A percentile compares a stretch with the other conserved stretches of the same genome.
phyloP scores from a whole-genome alignment of 2,329 filamentous ascomycete species.

The Ophiostoma quercus region DNA sequence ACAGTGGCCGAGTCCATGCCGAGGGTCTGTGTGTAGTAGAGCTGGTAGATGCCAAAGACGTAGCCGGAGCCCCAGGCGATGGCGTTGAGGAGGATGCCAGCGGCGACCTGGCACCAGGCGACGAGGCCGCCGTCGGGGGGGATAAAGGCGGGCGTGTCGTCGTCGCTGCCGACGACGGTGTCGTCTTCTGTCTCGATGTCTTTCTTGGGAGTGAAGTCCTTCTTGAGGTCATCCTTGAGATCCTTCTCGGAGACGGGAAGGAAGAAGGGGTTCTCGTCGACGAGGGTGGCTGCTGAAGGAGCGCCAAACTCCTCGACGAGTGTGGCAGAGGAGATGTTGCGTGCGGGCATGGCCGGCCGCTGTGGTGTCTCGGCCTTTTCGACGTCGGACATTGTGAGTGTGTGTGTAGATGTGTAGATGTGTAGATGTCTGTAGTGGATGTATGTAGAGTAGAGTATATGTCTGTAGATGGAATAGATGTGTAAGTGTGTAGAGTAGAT shows the following conservation, averaged over 20 bases:
- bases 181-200: slow-evolving; percentile 1
- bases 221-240: neutral
- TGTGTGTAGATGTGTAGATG: neutral
- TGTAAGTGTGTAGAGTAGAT: neutral
- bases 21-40: slow-evolving; percentile 40
- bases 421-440: neutral
- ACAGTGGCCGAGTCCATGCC: slow-evolving; percentile 36
- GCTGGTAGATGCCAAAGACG: slow-evolving; percentile 47
- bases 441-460: neutral
- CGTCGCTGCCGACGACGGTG: neutral
- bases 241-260: neutral
- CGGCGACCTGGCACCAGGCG: slow-evolving; percentile 49
- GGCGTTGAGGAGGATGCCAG: slow-evolving; percentile 44
- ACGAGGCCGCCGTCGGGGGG: slow-evolving; percentile 43
- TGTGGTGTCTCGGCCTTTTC: neutral
- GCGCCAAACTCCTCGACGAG: slow-evolving; percentile 11
- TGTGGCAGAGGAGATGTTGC: neutral
- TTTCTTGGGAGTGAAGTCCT: neutral
- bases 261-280: slow-evolving; percentile 16
- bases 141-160: neutral
- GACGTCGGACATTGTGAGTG: slow-evolving; percentile 12
- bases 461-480: neutral
- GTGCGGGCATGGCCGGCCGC: slow-evolving; percentile 1
- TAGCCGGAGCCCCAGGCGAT: slow-evolving; percentile 48
- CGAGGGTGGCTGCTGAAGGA: slow-evolving; percentile 21